A percentile compares a stretch with the other conserved stretches of the same genome.
Conservation (phyloP, 108 stramenopile genomes). For the Skeletonema costatum region DNA sequence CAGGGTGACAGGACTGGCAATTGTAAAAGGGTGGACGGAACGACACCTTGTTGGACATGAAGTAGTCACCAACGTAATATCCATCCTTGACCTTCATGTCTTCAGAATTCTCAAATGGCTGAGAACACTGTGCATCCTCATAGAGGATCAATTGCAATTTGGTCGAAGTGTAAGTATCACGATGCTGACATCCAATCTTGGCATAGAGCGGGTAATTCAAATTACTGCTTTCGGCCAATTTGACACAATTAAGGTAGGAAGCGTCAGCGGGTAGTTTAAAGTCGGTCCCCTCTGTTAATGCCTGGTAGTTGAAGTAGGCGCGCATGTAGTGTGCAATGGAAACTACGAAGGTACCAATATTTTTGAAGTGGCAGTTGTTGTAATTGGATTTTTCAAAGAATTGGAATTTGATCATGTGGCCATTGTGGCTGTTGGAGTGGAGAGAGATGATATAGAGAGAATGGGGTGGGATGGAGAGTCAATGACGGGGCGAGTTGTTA, state of each 20-base stretch:
- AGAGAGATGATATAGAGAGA: background rate
- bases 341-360: slow-evolving; percentile 86
- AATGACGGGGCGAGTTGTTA: background rate
- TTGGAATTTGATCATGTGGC: slow-evolving; percentile 91
- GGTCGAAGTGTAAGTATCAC: slow-evolving; percentile 83
- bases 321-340: slow-evolving; percentile 91
- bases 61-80: slow-evolving; percentile 70
- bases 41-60: slow-evolving; percentile 56
- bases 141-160: slow-evolving; percentile 80
- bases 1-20: slow-evolving; percentile 67
- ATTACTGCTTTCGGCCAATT: slow-evolving; percentile 61
- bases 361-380: slow-evolving; percentile 79
- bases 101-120: slow-evolving; percentile 56
- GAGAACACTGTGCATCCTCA: slow-evolving; percentile 73
- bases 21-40: slow-evolving; percentile 86
- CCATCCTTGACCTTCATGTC: slow-evolving; percentile 57
- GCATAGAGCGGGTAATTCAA: slow-evolving; percentile 64
- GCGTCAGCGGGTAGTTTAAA: slow-evolving; percentile 79
- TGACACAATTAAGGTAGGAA: slow-evolving; percentile 53
- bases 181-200: slow-evolving; percentile 87
- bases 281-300: slow-evolving; percentile 66
- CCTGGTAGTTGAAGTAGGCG: slow-evolving; percentile 87
- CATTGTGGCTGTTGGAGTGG: slow-evolving; percentile 70
- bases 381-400: slow-evolving; percentile 67
- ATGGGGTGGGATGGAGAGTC: background rate